Evolutionary conservation across 164 flowering plant species (phyloP), one percentile per base, ranked within the genome.

Genomic region (Nymphaea colorata): DNA sequence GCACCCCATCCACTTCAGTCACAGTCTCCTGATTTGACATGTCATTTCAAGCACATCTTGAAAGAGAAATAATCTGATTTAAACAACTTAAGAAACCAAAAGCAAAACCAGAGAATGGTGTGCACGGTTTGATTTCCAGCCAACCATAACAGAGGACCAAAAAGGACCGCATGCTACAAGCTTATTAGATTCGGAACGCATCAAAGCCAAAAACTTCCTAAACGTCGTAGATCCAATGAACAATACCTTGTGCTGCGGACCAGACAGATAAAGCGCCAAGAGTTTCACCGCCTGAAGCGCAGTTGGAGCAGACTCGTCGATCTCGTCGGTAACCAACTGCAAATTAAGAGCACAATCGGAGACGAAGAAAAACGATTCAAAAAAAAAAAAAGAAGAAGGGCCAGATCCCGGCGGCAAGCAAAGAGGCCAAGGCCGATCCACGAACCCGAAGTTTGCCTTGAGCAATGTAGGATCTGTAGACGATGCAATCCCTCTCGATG

Each of bases 241-340:
- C 14, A 25, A 25, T 51, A 91, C 99, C 97, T 91, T 94, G 73
- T 80, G 79, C 5, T 74, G 81, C 10, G 95, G 86, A 66, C 77
- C 71, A n/a, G 85, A 82, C 55, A 91, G 87, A 75, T 94, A 91
- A 61, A 82, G 64, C 17, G 99, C 97, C 25, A 94, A 95, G 79
- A 91, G 74, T 70, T 94, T 94, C 61, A 94, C 93, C 10, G 97
- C 99, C 70, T 94, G 99, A 55, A 91, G 93, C 59, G 97, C 82
- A 64, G 99, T 91, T 0, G 96, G 78, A 2, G 97, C 93, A 0
- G 95, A 83, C 8, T 80, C 71, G 72, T 89, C 87, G 77, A 94
- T 87, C 85, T 94, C 99, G 63, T 68, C 77, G 73, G 88, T 87
- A 69, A 87, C 97, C 36, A 91, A 90, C 93, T 89, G 82, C 59